phyloP scores from a whole-genome alignment of 2,329 filamentous ascomycete genomes.

The Balansia obtecta region DNA sequence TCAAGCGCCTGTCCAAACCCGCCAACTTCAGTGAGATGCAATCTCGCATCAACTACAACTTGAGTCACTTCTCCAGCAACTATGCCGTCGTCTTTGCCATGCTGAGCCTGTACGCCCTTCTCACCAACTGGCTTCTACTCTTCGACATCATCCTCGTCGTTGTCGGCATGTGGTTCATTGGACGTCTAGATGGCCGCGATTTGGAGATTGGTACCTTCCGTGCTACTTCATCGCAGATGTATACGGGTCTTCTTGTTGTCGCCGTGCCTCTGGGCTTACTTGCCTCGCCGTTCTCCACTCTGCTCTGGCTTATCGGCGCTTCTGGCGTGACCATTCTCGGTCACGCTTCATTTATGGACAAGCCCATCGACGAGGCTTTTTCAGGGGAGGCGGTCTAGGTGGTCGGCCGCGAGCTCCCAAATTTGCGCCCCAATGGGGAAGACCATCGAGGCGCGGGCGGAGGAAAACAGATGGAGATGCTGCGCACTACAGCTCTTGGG shows the following conservation, averaged over 20 bases:
- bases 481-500: constrained; percentile 26
- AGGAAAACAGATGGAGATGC: constrained; percentile 42
- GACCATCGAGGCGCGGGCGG: constrained; percentile 86
- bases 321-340: constrained; percentile 88
- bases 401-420: constrained; percentile 99
- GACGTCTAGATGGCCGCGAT: constrained; percentile 79
- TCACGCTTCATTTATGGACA: constrained; percentile 92
- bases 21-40: constrained; percentile 83
- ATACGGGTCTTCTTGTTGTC: constrained; percentile 74
- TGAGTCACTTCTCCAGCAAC: constrained; percentile 96
- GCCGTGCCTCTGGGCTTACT: constrained; percentile 75
- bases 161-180: constrained; percentile 80
- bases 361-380: constrained; percentile 99
- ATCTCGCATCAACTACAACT: constrained; percentile 91
- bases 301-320: constrained; percentile 93
- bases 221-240: constrained; percentile 84
- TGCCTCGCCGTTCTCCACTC: constrained; percentile 71
- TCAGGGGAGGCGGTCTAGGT: constrained; percentile 99
- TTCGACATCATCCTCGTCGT: constrained; percentile 87
- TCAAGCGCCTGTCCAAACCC: constrained; percentile 93
- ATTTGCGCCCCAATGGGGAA: constrained; percentile 93
- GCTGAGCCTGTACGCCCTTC: constrained; percentile 87
- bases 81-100: constrained; percentile 90
- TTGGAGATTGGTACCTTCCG: constrained; percentile 73
- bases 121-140: constrained; percentile 75